Base-by-base conservation (phyloP, 768 basidiomycete species). In the Russula griseocarnosa region DNA sequence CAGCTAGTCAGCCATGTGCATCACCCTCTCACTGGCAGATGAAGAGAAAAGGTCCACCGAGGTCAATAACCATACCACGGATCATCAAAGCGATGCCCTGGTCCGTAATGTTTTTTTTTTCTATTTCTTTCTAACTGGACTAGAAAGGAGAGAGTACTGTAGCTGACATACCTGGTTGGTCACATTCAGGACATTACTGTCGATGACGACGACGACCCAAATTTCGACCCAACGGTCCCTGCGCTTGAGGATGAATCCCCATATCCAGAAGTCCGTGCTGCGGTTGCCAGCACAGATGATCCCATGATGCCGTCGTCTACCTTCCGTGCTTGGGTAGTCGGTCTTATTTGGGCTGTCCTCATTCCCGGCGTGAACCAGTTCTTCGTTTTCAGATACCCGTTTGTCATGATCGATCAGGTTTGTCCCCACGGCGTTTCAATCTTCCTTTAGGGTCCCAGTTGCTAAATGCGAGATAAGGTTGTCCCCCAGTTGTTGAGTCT, bases 291-390 rank as follows among this genome's bases (percentile, higher is more conserved):
- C 68, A 79, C 78, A 7, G 81, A 82, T 65, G 81, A 81, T 60
- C 75, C 78, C 7, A 66, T 69, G 14, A 78, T 81, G 71, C 75
- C 76, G 26, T 66, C 69, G 10, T 67, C 62, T 38, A 78, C 78
- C 9, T 55, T 78, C 58, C 74, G 78, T 7, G 71, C 76, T 8
- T 78, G 78, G 78, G 52, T 70, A 58, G 70, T 77, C 56, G 78
- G 78, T 50, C 32, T 77, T 44, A 50, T 69, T 34, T 86, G 82
- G 80, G 77, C 85, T 0, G 74, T 86, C 66, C 26, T 91, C 54
- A 78, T 90, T 24, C 80, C 88, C 0, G 86, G 88, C 47, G 78
- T 90, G 78, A 90, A 90, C 73, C 88, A 88, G 69, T 90, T 88
- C 75, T 89, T 90, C 74, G 86, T 81, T 73, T 83, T 89, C 67